Conservation (phyloP, 2,329 filamentous ascomycete species). For the Verticillium klebahnii region DNA sequence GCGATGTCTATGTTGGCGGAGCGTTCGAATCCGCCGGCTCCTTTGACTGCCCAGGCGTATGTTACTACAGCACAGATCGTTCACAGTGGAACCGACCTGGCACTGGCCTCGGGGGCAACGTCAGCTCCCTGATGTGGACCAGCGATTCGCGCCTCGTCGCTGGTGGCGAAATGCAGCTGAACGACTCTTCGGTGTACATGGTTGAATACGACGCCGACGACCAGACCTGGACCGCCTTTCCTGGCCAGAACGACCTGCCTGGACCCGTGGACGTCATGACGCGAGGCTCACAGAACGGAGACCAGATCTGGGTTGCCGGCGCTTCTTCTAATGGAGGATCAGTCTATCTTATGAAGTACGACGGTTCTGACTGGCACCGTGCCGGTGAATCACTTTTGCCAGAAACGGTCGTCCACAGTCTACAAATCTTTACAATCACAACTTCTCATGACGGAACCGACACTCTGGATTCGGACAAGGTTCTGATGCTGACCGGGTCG, state of each 20-base stretch:
- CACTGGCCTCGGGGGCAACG: conserved; percentile 63
- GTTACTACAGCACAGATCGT: conserved; percentile 66
- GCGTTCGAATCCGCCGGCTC: conserved; percentile 79
- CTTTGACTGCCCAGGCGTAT: conserved; percentile 77
- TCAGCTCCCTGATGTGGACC: conserved; percentile 72
- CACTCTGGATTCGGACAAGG: conserved; percentile 62
- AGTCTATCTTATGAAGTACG: conserved; percentile 76
- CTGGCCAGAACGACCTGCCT: conserved; percentile 62
- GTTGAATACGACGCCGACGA: conserved; percentile 67
- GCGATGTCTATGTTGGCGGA: conserved; percentile 81
- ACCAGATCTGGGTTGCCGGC: conserved; percentile 80
- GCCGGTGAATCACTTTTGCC: conserved; percentile 59
- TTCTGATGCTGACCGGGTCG: conserved; percentile 79
- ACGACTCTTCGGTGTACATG: conserved; percentile 58
- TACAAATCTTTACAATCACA: conserved; percentile 76
- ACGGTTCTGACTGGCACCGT: conserved; percentile 66
- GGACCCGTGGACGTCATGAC: conserved; percentile 76
- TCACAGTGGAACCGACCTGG: conserved; percentile 80
- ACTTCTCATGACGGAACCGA: conserved; percentile 60
- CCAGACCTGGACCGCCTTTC: conserved; percentile 61
- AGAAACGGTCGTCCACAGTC: conserved; percentile 66
- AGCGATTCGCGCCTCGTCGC: conserved; percentile 67
- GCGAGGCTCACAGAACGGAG: conserved; percentile 65
- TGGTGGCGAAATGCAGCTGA: conserved; percentile 70
- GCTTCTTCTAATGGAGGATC: conserved; percentile 56